phyloP scores from a whole-genome alignment of 2,329 filamentous ascomycete genomes.

The Hypoxylon rubiginosum region DNA sequence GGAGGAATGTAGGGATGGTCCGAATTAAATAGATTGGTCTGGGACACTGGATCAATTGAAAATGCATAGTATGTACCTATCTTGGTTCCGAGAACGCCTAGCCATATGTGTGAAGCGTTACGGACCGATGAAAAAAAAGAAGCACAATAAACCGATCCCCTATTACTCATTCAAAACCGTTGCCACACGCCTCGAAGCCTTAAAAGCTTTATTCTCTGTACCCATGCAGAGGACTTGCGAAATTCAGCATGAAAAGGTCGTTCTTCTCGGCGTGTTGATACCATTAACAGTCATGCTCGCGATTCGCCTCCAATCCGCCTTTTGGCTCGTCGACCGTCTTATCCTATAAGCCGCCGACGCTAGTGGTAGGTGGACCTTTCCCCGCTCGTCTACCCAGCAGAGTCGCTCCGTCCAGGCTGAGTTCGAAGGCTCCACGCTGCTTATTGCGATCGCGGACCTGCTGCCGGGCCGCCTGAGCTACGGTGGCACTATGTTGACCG shows the following conservation, averaged over 20 bases:
- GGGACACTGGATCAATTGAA: slow-evolving; percentile 15
- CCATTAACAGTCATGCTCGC: slow-evolving; percentile 19
- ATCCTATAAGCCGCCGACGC: slow-evolving; percentile 53
- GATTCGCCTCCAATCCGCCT: slow-evolving; percentile 6
- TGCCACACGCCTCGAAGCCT: slow-evolving; percentile 43
- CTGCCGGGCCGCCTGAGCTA: slow-evolving; percentile 85
- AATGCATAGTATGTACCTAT: slow-evolving; percentile 32
- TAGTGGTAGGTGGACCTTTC: slow-evolving; percentile 61
- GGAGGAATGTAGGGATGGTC: slow-evolving; percentile 30
- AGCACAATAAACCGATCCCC: slow-evolving; percentile 39
- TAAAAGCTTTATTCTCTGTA: slow-evolving; percentile 32
- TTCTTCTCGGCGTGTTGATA: slow-evolving; percentile 2
- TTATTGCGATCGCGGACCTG: slow-evolving; percentile 77
- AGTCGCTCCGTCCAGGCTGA: slow-evolving; percentile 91
- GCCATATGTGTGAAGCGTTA: slow-evolving; percentile 45
- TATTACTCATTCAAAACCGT: slow-evolving; percentile 48
- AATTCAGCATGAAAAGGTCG: slow-evolving; percentile 18
- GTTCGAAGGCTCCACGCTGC: slow-evolving; percentile 87
- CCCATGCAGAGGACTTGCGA: slow-evolving; percentile 25
- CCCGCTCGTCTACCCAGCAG: slow-evolving; percentile 79
- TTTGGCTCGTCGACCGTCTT: slow-evolving; percentile 23
- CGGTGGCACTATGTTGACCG: slow-evolving; percentile 87
- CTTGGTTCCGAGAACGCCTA: slow-evolving; percentile 45
- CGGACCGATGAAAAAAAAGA: slow-evolving; percentile 38
- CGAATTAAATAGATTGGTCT: slow-evolving; percentile 21